Evolutionary conservation across 805 yeast species (phyloP).

Genomic region (Starmerella bacillaris): DNA sequence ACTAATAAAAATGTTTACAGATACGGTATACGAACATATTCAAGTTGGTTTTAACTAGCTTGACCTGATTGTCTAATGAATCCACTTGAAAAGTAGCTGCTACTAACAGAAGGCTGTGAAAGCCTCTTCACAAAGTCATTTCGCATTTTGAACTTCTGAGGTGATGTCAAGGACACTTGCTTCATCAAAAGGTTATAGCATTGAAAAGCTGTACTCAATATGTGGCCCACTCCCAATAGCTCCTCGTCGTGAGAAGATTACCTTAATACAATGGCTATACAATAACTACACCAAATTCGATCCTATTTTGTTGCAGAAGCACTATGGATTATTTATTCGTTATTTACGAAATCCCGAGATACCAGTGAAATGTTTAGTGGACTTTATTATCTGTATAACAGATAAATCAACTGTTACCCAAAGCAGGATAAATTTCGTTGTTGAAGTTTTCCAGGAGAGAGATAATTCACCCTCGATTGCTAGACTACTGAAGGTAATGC

Average conservation of each 20-base stretch:
- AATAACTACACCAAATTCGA: slow-evolving; percentile 5
- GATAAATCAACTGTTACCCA: slow-evolving; percentile 7
- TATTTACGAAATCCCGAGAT: slow-evolving; percentile 5
- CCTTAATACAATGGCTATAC: slow-evolving; percentile 8
- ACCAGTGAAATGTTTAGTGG: slow-evolving; percentile 9
- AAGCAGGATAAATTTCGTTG: slow-evolving; percentile 8
- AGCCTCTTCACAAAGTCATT: too few species aligned
- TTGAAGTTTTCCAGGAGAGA: slow-evolving; percentile 1
- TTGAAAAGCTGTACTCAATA: slow-evolving; percentile 2
- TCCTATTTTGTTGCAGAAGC: background rate
- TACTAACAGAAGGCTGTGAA: too few species aligned
- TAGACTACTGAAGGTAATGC: slow-evolving; percentile 8
- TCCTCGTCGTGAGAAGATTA: slow-evolving; percentile 8
- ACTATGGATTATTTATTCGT: slow-evolving; percentile 10
- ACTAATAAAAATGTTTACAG: too few species aligned
- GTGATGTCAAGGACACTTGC: too few species aligned
- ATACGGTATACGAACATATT: too few species aligned
- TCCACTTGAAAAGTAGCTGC: too few species aligned
- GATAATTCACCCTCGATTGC: slow-evolving; percentile 10
- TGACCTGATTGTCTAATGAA: too few species aligned
- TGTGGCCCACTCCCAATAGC: slow-evolving; percentile 5
- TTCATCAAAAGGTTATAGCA: too few species aligned
- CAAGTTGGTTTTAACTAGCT: too few species aligned
- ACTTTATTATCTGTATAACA: slow-evolving; percentile 6
- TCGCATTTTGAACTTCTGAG: too few species aligned